Evolutionary conservation across 768 basidiomycete species (phyloP).

Genomic region (Lactarius quietus): DNA sequence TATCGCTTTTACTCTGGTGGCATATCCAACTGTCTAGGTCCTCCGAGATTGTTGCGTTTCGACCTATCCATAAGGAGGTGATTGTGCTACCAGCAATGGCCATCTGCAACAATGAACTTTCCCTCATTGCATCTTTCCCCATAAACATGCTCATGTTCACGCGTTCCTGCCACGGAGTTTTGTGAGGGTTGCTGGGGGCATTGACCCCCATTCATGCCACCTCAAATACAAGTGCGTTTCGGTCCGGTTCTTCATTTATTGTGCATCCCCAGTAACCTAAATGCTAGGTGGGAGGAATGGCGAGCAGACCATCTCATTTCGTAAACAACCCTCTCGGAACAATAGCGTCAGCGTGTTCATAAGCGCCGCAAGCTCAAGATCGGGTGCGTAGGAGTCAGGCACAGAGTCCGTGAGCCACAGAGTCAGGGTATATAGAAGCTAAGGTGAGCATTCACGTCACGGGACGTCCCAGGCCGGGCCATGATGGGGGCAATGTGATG

Average conservation of each 20-base stretch:
- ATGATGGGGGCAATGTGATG: background rate
- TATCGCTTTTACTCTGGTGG: background rate
- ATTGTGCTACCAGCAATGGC: background rate
- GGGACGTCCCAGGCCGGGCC: background rate
- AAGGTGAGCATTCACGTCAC: slow-evolving; percentile 6
- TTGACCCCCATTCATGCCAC: background rate
- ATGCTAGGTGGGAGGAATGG: background rate
- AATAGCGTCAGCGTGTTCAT: background rate
- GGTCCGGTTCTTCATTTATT: background rate
- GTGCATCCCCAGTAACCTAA: background rate
- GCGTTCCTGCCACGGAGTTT: background rate
- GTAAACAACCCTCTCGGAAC: background rate
- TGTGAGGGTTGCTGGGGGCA: too few species aligned
- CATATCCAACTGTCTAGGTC: background rate
- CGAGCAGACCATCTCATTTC: background rate
- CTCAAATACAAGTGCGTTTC: background rate
- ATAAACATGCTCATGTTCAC: background rate
- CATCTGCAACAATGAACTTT: background rate
- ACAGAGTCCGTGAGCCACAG: background rate
- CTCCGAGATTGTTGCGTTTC: background rate
- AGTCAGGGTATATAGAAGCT: background rate
- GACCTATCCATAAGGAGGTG: background rate
- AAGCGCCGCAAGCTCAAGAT: background rate
- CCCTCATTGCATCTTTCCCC: background rate
- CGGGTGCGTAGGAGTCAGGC: background rate